phyloP scores from a whole-genome alignment of 768 basidiomycete species.

The Lepiota brunneoincarnata region DNA sequence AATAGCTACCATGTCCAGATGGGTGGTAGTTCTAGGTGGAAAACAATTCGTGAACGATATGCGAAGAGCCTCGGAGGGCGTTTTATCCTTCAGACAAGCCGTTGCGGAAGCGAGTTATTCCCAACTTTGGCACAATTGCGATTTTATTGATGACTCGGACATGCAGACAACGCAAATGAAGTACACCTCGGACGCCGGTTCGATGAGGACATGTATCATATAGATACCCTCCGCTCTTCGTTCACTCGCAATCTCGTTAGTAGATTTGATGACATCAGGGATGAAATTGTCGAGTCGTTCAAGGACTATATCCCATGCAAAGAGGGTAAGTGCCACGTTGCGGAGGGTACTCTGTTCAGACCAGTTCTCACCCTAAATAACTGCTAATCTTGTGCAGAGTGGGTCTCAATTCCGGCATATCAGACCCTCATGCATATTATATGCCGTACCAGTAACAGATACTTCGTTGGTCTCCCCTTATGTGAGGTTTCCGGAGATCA shows the following conservation, averaged over 20 bases:
- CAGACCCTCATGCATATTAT: slow-evolving; percentile 28
- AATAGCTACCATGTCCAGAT: slow-evolving; percentile 24
- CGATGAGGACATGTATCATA: slow-evolving; percentile 22
- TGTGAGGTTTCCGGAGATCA: slow-evolving; percentile 27
- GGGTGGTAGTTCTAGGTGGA: slow-evolving; percentile 36
- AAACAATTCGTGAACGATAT: slow-evolving; percentile 36
- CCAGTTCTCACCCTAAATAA: not conserved
- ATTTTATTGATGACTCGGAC: slow-evolving; percentile 19
- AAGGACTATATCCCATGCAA: slow-evolving; percentile 30
- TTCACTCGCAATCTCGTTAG: slow-evolving; percentile 32
- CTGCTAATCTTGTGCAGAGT: slow-evolving; percentile 27
- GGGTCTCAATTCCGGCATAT: slow-evolving; percentile 28
- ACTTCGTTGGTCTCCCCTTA: slow-evolving; percentile 43
- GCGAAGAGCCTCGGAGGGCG: slow-evolving; percentile 32
- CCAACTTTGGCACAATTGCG: slow-evolving; percentile 20
- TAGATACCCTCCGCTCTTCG: slow-evolving; percentile 19
- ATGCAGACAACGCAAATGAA: slow-evolving; percentile 30
- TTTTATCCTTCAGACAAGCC: slow-evolving; percentile 30
- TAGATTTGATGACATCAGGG: slow-evolving; percentile 33
- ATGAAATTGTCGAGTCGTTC: slow-evolving; percentile 38
- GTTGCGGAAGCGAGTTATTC: slow-evolving; percentile 28
- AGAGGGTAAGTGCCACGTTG: slow-evolving; percentile 20
- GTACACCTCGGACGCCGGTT: slow-evolving; percentile 33
- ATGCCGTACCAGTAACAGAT: slow-evolving; percentile 35
- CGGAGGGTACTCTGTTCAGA: too few species aligned